phyloP scores from a whole-genome alignment of 2,329 filamentous ascomycete species.

The Verticillium nubilum region DNA sequence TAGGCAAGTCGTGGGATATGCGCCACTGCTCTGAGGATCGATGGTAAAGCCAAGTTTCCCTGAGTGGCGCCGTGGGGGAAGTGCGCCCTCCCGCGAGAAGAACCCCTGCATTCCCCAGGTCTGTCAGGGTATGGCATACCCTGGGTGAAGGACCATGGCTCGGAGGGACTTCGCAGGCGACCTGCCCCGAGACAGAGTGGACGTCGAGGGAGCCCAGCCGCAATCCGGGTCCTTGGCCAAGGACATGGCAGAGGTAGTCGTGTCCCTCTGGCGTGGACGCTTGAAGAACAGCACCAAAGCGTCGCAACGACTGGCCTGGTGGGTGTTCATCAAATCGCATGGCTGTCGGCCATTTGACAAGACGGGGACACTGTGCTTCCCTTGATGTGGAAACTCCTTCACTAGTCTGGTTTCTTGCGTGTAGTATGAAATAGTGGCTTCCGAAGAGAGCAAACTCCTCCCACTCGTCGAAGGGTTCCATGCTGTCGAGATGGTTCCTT shows the following conservation, averaged over 20 bases:
- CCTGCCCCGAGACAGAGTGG: slow-evolving; percentile 23
- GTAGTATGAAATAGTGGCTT: slow-evolving; percentile 76
- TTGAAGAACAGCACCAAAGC: slow-evolving; percentile 54
- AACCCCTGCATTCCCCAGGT: slow-evolving; percentile 50
- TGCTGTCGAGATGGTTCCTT: slow-evolving; percentile 55
- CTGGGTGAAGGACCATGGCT: slow-evolving; percentile 35
- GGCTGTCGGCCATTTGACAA: slow-evolving; percentile 2
- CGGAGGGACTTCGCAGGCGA: slow-evolving; percentile 11
- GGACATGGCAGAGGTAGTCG: slow-evolving; percentile 38
- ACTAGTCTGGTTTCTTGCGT: slow-evolving; percentile 44
- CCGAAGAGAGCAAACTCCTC: slow-evolving; percentile 86
- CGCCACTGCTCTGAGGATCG: slow-evolving; percentile 53
- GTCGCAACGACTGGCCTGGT: slow-evolving; percentile 40
- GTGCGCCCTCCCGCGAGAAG: slow-evolving; percentile 72
- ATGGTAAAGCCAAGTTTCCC: slow-evolving; percentile 71
- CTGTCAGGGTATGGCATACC: slow-evolving; percentile 74
- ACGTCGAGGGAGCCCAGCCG: slow-evolving; percentile 46
- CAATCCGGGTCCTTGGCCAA: slow-evolving; percentile 38
- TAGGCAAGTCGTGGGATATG: slow-evolving; percentile 58
- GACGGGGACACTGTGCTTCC: not conserved
- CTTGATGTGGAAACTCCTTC: not conserved
- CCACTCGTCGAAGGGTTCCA: slow-evolving; percentile 93
- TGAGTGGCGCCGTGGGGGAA: slow-evolving; percentile 65
- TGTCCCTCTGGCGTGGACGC: slow-evolving; percentile 29
- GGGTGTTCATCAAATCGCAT: slow-evolving; percentile 29